Conservation (phyloP, 2,329 filamentous ascomycete genomes). For the Sordariomycetes sp. region DNA sequence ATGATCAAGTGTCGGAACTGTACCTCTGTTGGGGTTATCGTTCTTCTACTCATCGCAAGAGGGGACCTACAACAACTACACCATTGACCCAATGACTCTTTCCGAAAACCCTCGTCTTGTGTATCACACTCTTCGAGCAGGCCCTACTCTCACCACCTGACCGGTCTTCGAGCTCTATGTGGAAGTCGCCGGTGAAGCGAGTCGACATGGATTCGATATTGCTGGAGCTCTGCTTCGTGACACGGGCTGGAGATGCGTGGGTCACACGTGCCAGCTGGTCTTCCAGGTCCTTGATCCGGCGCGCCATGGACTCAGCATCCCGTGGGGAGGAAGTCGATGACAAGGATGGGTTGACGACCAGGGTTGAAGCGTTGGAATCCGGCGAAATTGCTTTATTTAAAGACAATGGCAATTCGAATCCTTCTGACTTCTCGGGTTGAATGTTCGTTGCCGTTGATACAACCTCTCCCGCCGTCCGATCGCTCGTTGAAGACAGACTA, state of each 20-base stretch:
- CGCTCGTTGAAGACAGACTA: too few species aligned
- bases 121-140: not conserved
- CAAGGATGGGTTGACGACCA: not conserved
- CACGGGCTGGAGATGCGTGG: conserved; percentile 13
- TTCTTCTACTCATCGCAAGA: too few species aligned
- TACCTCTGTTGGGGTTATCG: not conserved
- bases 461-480: too few species aligned
- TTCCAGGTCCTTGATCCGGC: conserved; percentile 31
- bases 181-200: conserved; percentile 1
- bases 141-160: too few species aligned
- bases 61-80: not conserved
- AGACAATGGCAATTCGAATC: too few species aligned
- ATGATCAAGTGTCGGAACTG: not conserved
- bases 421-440: too few species aligned
- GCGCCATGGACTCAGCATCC: not conserved
- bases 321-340: too few species aligned
- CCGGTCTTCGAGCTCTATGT: conserved; percentile 5
- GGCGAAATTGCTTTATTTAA: too few species aligned
- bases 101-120: conserved; percentile 32
- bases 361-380: not conserved
- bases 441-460: too few species aligned
- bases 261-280: conserved; percentile 31
- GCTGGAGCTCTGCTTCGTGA: conserved; percentile 10
- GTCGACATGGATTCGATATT: not conserved
- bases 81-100: conserved; percentile 38